Evolutionary conservation across 1,284 basidiomycete genomes (phyloP).

Genomic region (Ganoderma meredithae): DNA sequence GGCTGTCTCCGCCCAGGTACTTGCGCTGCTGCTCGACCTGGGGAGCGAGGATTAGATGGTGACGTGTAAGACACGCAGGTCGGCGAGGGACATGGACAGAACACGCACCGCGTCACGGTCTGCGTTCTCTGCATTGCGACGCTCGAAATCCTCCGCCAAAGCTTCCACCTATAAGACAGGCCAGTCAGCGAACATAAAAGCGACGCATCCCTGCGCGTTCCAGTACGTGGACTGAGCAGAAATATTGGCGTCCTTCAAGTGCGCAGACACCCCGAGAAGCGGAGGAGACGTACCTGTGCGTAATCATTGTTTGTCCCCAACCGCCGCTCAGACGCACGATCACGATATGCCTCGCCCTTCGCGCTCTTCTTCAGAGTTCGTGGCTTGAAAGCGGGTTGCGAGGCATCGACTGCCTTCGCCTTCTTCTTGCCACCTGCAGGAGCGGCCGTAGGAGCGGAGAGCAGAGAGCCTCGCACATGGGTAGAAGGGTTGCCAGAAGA

Average conservation of each 20-base stretch:
- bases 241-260: not conserved
- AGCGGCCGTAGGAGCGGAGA: constrained; percentile 19
- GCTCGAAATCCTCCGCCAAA: constrained; percentile 82
- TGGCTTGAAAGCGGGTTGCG: constrained; percentile 70
- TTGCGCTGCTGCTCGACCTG: constrained; percentile 80
- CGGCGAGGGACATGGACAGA: not conserved
- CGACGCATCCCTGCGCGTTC: not conserved
- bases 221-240: not conserved
- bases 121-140: constrained; percentile 57
- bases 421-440: constrained; percentile 31
- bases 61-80: not conserved
- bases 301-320: constrained; percentile 70
- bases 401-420: constrained; percentile 38
- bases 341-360: constrained; percentile 62
- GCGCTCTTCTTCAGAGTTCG: constrained; percentile 71
- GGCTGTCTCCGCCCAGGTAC: constrained; percentile 89
- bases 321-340: constrained; percentile 76
- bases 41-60: not conserved
- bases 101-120: constrained; percentile 64
- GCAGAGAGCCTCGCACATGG: constrained; percentile 34
- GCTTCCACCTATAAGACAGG: constrained; percentile 68
- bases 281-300: constrained; percentile 57
- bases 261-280: not conserved
- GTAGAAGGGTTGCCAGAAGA: constrained; percentile 18
- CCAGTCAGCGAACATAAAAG: not conserved